phyloP scores from a whole-genome alignment of 495 filamentous ascomycete species.

The Penicillium steckii region DNA sequence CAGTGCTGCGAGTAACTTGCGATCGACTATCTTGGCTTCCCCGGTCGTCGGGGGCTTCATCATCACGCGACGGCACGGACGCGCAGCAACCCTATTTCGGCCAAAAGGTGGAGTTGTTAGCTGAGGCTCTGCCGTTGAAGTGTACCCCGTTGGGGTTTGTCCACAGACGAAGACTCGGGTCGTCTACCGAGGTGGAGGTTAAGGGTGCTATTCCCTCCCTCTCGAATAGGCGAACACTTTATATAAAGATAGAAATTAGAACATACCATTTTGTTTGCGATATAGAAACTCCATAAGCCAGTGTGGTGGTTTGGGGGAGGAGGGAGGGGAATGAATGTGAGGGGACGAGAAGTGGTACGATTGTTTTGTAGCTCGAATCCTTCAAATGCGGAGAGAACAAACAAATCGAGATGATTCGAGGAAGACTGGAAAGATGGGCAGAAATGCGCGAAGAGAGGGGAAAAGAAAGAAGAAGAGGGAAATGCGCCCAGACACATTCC shows the following conservation, averaged over 20 bases:
- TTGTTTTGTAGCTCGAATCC: neutral
- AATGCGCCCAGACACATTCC: neutral
- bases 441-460: constrained; percentile 1
- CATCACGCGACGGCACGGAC: constrained; percentile 37
- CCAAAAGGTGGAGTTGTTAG: constrained; percentile 1
- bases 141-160: neutral
- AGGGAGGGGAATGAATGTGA: constrained; percentile 10
- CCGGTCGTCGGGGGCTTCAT: constrained; percentile 15
- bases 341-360: constrained; percentile 3
- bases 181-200: constrained; percentile 1
- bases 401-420: too few relatives aligned
- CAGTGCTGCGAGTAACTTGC: constrained; percentile 12
- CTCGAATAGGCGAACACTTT: neutral
- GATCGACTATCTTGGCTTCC: constrained; percentile 16
- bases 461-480: neutral
- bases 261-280: constrained; percentile 32
- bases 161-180: neutral
- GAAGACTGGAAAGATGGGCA: constrained; percentile 2
- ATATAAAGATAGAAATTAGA: neutral
- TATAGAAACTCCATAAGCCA: constrained; percentile 17
- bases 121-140: neutral
- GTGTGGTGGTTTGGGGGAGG: too few relatives aligned
- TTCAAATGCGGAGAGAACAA: neutral
- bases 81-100: constrained; percentile 41
- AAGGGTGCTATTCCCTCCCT: neutral